Evolutionary conservation across 1,139 yeast species (phyloP).

Genomic region (Yamadazyma blattariae): DNA sequence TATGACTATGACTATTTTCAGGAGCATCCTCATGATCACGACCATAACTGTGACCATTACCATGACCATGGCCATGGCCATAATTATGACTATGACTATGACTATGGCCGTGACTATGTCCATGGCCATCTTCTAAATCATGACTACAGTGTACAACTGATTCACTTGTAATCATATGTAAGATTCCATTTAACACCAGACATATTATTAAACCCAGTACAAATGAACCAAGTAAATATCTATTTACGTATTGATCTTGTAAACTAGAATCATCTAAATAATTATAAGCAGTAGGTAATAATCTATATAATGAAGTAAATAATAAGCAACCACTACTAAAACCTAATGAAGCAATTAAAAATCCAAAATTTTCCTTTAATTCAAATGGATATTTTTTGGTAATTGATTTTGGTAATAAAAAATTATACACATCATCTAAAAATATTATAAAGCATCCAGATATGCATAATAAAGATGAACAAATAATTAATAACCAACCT

Average conservation of each 20-base stretch:
- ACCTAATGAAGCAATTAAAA: slow-evolving; percentile 64
- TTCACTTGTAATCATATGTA: slow-evolving; percentile 76
- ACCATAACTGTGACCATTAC: slow-evolving; percentile 3
- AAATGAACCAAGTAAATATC: slow-evolving; percentile 49
- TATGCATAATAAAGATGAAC: slow-evolving; percentile 58
- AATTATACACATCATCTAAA: slow-evolving; percentile 44
- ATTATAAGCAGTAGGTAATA: slow-evolving; percentile 66
- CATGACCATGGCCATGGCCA: slow-evolving; percentile 9
- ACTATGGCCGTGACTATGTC: slow-evolving; percentile 9
- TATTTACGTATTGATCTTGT: not conserved
- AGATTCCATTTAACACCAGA: slow-evolving; percentile 53
- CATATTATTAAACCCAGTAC: slow-evolving; percentile 62
- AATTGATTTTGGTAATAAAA: slow-evolving; percentile 36
- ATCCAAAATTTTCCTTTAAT: slow-evolving; percentile 56
- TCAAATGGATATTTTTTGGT: slow-evolving; percentile 48
- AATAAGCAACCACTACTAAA: slow-evolving; percentile 76
- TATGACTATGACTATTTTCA: slow-evolving; percentile 8
- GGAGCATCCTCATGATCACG: not conserved
- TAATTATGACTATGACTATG: slow-evolving; percentile 32
- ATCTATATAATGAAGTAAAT: slow-evolving; percentile 70
- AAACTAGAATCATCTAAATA: slow-evolving; percentile 16
- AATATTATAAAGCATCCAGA: slow-evolving; percentile 58
- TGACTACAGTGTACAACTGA: slow-evolving; percentile 87
- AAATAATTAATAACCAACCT: slow-evolving; percentile 57
- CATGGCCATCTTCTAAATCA: slow-evolving; percentile 22